Conservation (phyloP, 352 stramenopile genomes). For the Plasmopara halstedii region DNA sequence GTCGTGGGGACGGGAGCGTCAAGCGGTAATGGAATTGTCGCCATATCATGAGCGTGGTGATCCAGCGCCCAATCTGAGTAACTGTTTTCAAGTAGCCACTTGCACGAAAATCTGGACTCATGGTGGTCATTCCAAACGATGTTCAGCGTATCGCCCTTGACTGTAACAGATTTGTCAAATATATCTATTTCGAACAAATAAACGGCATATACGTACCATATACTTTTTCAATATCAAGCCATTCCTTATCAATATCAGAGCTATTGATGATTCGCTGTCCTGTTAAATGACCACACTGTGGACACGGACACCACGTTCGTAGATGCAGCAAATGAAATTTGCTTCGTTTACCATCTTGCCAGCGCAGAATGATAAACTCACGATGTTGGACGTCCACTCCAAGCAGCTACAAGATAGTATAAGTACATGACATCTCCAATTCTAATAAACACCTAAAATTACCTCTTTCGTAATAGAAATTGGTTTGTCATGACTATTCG, state of each 20-base stretch:
- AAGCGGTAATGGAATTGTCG: conserved; percentile 36
- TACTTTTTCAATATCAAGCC: conserved; percentile 63
- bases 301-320: conserved; percentile 68
- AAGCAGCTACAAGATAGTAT: conserved; percentile 28
- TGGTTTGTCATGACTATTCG: conserved; percentile 6
- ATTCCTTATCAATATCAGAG: conserved; percentile 41
- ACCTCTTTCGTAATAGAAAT: conserved; percentile 23
- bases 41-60: conserved; percentile 36
- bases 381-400: conserved; percentile 62
- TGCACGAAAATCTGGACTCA: conserved; percentile 57
- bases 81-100: conserved; percentile 74
- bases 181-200: background rate
- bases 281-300: conserved; percentile 61
- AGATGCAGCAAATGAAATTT: conserved; percentile 73
- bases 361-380: conserved; percentile 72
- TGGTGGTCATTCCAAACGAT: conserved; percentile 69
- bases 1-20: conserved; percentile 42
- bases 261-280: conserved; percentile 78
- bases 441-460: background rate
- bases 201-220: conserved; percentile 34
- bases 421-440: background rate
- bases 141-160: conserved; percentile 61
- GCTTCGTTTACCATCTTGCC: conserved; percentile 59
- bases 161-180: conserved; percentile 10
- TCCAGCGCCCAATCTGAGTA: conserved; percentile 54